These are phyloP conservation scores for Madurella fahalii DNA, from an alignment of 2,329 filamentous ascomycete species.

Conservation along the genomic window DNA sequence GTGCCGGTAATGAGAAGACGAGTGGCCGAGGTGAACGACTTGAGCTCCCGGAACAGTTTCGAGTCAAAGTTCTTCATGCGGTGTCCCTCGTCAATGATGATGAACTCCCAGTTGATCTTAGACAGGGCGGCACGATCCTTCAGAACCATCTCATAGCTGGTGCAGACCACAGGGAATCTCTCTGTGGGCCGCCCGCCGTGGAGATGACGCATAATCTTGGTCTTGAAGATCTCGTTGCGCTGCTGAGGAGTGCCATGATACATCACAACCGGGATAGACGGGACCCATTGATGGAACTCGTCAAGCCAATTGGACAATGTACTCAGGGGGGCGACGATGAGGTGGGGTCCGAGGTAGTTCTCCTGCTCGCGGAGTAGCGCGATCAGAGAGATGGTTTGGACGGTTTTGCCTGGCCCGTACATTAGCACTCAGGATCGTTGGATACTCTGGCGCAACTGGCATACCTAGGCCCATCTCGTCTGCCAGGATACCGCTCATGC, in stretches of 20 bases:
- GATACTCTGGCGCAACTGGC: conserved; percentile 18
- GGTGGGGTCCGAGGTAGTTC: conserved; percentile 75
- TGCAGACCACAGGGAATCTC: conserved; percentile 87
- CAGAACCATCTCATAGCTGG: conserved; percentile 94
- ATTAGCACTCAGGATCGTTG: background rate
- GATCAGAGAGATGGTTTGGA: conserved; percentile 84
- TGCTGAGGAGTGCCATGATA: conserved; percentile 84
- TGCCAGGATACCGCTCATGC: conserved; percentile 84
- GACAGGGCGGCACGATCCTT: conserved; percentile 78
- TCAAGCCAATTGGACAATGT: conserved; percentile 95
- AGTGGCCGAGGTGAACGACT: conserved; percentile 85
- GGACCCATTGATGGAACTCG: conserved; percentile 88
- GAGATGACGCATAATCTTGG: conserved; percentile 66
- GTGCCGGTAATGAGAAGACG: conserved; percentile 91
- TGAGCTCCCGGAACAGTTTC: conserved; percentile 80
- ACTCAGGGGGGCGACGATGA: conserved; percentile 86
- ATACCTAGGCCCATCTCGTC: conserved; percentile 85
- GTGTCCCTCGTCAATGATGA: conserved; percentile 97
- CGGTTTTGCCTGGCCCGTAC: conserved; percentile 65
- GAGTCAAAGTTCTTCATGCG: conserved; percentile 97
- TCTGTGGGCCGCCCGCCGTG: conserved; percentile 53
- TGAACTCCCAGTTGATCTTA: conserved; percentile 92
- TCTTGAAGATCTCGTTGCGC: conserved; percentile 69
- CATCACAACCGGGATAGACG: conserved; percentile 78
- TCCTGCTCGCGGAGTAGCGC: conserved; percentile 85